Base-by-base conservation (phyloP, 2,329 filamentous ascomycete species). In the Sphaerulina musiva region DNA sequence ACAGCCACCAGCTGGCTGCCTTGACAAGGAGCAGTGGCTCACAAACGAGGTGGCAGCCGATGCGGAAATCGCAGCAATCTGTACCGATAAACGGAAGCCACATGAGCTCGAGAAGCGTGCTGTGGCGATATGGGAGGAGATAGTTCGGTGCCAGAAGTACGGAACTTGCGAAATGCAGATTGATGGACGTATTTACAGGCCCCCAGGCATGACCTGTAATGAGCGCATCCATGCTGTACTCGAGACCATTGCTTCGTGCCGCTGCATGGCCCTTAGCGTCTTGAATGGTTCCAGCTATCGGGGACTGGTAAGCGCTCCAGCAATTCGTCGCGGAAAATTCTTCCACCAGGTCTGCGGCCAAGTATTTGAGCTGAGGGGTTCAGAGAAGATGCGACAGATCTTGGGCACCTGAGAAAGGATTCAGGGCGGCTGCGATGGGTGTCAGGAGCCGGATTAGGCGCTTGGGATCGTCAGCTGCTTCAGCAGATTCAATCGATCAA, bases 401-500 rank as follows among this genome's bases (percentile, higher is more conserved):
- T 38, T n/a, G 12, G 34, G 34, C 34, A 38, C 10, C 3, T 38
- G 10, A 11, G 10, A 9, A 6, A 29, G 5, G 26, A 29, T 6
- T 1, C 26, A 6, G 26, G 26, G 26, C 26, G 26, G 26, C 26
- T 29, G 26, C 26, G 26, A 26, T 26, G 26, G 26, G 26, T 26
- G 26, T 6, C 6, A 6, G 26, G 26, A 29, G 2, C 4, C 6
- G 26, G 26, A 10, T 38, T n/a, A 38, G 34, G 34, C 34, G 12
- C 12, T 10, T 38, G 10, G 9, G 12, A n/a, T 48, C 4, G 52
- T 54, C 36, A 55, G 36, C 38, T 20, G 11, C 26, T 55, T 55
- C 41, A 55, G 48, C 14, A 51, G 39, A 10, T 55, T 29, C 36
- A 55, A 20, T 26, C 53, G 43, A 40, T 51, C 48, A 5, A 51